These are phyloP conservation scores for Actinidia polygama DNA, from an alignment of 179 eudicot species.

Conservation along the genomic window DNA sequence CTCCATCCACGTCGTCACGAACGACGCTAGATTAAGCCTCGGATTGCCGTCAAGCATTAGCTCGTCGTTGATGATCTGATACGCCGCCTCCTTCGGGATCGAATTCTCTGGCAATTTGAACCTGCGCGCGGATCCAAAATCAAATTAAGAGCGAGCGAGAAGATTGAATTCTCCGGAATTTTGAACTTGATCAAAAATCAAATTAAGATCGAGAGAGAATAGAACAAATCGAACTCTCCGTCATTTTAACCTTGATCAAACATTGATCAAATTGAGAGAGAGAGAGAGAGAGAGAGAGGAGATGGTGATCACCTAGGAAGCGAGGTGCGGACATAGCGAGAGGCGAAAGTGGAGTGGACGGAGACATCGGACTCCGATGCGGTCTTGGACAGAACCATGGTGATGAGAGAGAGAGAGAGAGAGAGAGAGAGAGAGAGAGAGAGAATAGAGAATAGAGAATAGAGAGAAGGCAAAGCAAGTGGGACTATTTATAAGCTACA, in stretches of 20 bases:
- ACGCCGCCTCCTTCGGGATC: slow-evolving; percentile 62
- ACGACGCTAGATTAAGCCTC: slow-evolving; percentile 55
- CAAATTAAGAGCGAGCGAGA: too few species aligned
- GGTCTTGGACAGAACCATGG: slow-evolving; percentile 41
- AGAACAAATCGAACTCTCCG: neutral
- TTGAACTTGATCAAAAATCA: neutral
- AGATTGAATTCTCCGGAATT: neutral
- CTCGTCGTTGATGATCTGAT: slow-evolving; percentile 59
- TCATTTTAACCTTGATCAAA: neutral
- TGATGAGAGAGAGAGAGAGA: neutral
- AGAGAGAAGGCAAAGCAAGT: too few species aligned
- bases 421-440: slow-evolving; percentile 3
- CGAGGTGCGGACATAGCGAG: slow-evolving; percentile 44
- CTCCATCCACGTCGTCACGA: slow-evolving; percentile 70
- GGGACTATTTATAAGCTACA: too few species aligned
- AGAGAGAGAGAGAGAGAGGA: neutral
- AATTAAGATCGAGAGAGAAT: too few species aligned
- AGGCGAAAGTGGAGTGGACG: slow-evolving; percentile 55
- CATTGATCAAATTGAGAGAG: neutral
- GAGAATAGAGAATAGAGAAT: too few species aligned
- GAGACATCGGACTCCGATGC: slow-evolving; percentile 36
- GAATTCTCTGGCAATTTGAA: slow-evolving; percentile 45
- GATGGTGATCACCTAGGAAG: slow-evolving; percentile 42
- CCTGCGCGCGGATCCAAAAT: too few species aligned
- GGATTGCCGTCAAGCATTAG: slow-evolving; percentile 66